These are phyloP conservation scores for Lolium rigidum DNA, from an alignment of 176 grass and related monocot species.

Conservation along the genomic window DNA sequence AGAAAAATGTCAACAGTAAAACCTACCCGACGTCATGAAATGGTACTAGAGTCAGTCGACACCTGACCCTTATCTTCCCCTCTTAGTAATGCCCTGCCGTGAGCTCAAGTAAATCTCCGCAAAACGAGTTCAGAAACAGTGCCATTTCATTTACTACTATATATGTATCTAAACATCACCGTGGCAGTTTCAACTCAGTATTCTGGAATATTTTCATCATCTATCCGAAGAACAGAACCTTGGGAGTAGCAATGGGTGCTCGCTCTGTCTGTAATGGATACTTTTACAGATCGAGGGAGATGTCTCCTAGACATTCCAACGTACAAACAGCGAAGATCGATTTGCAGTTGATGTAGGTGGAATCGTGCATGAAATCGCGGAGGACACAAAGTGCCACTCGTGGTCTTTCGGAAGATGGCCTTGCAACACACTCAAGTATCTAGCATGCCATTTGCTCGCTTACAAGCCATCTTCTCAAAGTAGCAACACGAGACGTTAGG, in stretches of 20 bases:
- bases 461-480: neutral
- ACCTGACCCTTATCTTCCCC: neutral
- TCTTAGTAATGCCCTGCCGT: neutral
- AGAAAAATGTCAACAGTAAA: neutral
- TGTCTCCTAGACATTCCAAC: neutral
- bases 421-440: slow-evolving; percentile 42
- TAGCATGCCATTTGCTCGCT: neutral
- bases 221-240: neutral
- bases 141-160: neutral
- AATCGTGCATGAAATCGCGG: slow-evolving; percentile 23
- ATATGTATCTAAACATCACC: neutral
- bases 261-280: neutral
- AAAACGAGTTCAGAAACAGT: neutral
- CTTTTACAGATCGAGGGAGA: neutral
- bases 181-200: neutral
- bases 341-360: neutral
- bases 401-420: slow-evolving; percentile 31
- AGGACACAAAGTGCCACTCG: neutral
- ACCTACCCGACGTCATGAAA: neutral
- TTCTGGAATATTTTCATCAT: neutral
- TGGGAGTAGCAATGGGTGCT: neutral
- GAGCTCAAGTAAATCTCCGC: neutral
- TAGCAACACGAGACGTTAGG: neutral
- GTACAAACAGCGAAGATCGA: neutral
- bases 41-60: neutral